Base-by-base conservation (phyloP, 2,329 filamentous ascomycete species). In the Endothia cerciana region DNA sequence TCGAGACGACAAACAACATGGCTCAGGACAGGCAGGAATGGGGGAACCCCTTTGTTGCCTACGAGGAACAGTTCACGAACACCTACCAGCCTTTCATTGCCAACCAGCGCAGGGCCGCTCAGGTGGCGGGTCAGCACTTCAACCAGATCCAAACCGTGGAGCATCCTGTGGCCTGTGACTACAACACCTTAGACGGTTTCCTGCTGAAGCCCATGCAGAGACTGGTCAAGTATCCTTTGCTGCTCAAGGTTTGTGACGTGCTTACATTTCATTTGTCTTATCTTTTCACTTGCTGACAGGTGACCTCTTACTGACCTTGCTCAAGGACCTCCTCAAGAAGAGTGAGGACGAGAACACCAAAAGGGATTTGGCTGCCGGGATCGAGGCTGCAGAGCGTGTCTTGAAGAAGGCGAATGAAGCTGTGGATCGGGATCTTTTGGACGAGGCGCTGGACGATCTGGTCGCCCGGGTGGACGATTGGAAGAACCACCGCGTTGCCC, bases 21-120 rank as follows among this genome's bases (percentile, higher is more conserved):
- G 86, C 92, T 0, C 85, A 90, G 68, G 80, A 85, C 4, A 83
- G 87, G 68, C 95, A 99, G 76, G 91, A 94, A 76, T 99, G 95
- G 95, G 95, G 95, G n/a, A 85, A 88, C n/a, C 87, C 96, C 0
- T 98, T 98, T 74, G 85, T 91, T 17, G 83, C 89, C 17, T 93
- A 94, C 74, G 92, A 95, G 75, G 92, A 95, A 66, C 87, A 89
- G 0, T 97, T 99, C 77, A 88, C 90, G 69, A 63, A 65, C 6
- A 94, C 97, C 67, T 99, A 99, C 76, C 92, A 97, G 73, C 94
- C 94, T 1, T 99, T 98, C 73, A 98, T 98, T 72, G 93, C 95
- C 41, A 99, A 99, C 74, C 94, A 97, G 79, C 89, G 92, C 71
- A 94, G 93, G 75, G 96, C 94, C 66, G 93, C 94, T 62, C 87